Conservation (phyloP, 495 filamentous ascomycete genomes). For the Penicillium odoratum region DNA sequence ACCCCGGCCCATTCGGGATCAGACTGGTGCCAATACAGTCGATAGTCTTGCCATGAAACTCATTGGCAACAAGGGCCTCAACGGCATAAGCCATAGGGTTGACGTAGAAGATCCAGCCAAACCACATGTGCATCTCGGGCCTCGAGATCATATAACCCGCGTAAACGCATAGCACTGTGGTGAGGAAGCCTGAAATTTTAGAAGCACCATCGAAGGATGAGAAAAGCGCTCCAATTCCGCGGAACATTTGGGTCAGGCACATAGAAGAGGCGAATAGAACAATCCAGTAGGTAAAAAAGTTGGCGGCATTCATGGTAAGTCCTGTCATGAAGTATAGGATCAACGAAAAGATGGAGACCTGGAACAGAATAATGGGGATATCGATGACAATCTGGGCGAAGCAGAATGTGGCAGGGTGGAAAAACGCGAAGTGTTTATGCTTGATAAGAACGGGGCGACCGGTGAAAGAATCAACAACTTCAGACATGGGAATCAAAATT, state of each 20-base stretch:
- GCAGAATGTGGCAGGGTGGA: slow-evolving; percentile 68
- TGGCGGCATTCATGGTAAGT: slow-evolving; percentile 42
- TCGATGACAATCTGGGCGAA: slow-evolving; percentile 70
- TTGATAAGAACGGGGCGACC: slow-evolving; percentile 70
- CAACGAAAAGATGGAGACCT: slow-evolving; percentile 63
- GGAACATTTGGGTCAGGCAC: slow-evolving; percentile 31
- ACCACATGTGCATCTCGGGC: slow-evolving; percentile 69
- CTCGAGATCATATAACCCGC: slow-evolving; percentile 60
- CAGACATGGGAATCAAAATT: slow-evolving; percentile 65
- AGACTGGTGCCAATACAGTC: slow-evolving; percentile 49
- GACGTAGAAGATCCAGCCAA: slow-evolving; percentile 68
- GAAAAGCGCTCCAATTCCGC: slow-evolving; percentile 49
- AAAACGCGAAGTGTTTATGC: slow-evolving; percentile 71
- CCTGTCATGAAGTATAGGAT: slow-evolving; percentile 74
- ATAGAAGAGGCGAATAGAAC: slow-evolving; percentile 40
- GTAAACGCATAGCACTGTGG: slow-evolving; percentile 54
- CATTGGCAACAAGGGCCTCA: slow-evolving; percentile 63
- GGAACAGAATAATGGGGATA: slow-evolving; percentile 61
- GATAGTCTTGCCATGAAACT: slow-evolving; percentile 56
- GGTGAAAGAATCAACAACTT: slow-evolving; percentile 67
- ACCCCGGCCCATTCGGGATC: slow-evolving; percentile 36
- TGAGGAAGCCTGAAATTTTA: slow-evolving; percentile 48
- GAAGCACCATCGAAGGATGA: slow-evolving; percentile 51
- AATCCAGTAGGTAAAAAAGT: slow-evolving; percentile 54
- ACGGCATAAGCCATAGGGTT: slow-evolving; percentile 74